Evolutionary conservation across 1,284 basidiomycete genomes (phyloP).

Genomic region (Singerocomus rubriflavus): DNA sequence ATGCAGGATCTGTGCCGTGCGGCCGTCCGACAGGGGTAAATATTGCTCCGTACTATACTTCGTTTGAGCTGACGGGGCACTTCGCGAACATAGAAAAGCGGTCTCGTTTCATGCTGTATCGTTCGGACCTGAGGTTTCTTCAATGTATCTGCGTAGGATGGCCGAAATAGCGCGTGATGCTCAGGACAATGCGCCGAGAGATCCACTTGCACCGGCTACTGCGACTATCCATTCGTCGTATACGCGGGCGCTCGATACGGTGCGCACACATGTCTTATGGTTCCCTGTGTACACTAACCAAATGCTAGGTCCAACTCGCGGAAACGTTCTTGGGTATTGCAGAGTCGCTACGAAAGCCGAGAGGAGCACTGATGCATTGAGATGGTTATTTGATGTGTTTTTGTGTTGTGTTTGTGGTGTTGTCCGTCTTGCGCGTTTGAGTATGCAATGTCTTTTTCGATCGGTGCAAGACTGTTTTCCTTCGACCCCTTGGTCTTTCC

Average conservation of each 20-base stretch:
- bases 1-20: conserved; percentile 47
- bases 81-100: conserved; percentile 40
- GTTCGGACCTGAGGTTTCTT: conserved; percentile 43
- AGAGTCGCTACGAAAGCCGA: conserved; percentile 54
- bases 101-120: conserved; percentile 60
- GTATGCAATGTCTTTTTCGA: not conserved
- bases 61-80: conserved; percentile 1
- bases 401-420: not conserved
- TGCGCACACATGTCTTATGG: conserved; percentile 25
- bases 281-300: not conserved
- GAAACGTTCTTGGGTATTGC: conserved; percentile 63
- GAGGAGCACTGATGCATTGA: conserved; percentile 45
- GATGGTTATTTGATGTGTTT: not conserved
- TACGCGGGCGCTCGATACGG: conserved; percentile 52
- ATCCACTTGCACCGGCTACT: conserved; percentile 40
- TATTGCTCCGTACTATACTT: fast-evolving
- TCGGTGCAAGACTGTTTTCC: not conserved
- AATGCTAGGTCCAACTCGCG: conserved; percentile 48
- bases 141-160: conserved; percentile 47
- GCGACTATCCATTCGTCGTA: conserved; percentile 48
- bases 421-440: not conserved
- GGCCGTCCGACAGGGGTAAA: conserved; percentile 49
- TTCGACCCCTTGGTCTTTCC: too few species aligned
- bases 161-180: conserved; percentile 49
- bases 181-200: conserved; percentile 45